Percentiles rank a stretch among this genome's conserved stretches.
These are phyloP conservation scores for Talaromyces sp. DNA, from an alignment of 2,329 filamentous ascomycete genomes.

Conservation along the genomic window DNA sequence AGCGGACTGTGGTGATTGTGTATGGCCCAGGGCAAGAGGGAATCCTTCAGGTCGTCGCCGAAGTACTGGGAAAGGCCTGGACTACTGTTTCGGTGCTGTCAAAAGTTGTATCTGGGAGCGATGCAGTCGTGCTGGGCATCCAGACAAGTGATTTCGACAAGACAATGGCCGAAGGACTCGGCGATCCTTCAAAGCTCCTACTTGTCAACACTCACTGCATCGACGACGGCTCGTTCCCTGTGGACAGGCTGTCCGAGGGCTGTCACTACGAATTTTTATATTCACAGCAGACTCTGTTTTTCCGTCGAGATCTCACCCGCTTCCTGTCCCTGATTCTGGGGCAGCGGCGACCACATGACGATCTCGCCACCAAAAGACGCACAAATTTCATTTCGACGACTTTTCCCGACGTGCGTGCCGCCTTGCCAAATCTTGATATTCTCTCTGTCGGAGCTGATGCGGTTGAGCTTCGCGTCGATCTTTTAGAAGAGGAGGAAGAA, in stretches of 20 bases:
- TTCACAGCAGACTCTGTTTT: constrained; percentile 61
- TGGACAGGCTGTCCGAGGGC: constrained; percentile 57
- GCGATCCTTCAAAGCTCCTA: constrained; percentile 49
- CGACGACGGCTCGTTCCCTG: constrained; percentile 64
- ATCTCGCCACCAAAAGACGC: constrained; percentile 63
- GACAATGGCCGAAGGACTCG: constrained; percentile 51
- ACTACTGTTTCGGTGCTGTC: constrained; percentile 54
- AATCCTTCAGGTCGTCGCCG: constrained; percentile 69
- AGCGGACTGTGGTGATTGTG: constrained; percentile 54
- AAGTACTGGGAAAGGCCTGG: constrained; percentile 71
- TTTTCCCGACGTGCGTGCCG: constrained; percentile 77
- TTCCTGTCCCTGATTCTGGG: constrained; percentile 76
- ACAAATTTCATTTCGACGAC: constrained; percentile 86
- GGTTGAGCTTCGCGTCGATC: constrained; percentile 77
- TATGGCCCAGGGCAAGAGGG: constrained; percentile 67
- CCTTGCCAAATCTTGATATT: constrained; percentile 79
- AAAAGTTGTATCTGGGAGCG: constrained; percentile 51
- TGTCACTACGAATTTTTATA: constrained; percentile 89
- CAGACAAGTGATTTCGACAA: constrained; percentile 51
- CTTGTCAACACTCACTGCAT: constrained; percentile 74
- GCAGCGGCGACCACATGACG: constrained; percentile 71
- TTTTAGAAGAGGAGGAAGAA: constrained; percentile 63
- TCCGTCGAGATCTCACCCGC: constrained; percentile 68
- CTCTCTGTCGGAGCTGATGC: constrained; percentile 81
- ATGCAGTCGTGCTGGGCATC: constrained; percentile 64